Conservation (phyloP, 805 yeast species). For the Sugiyamaella mastotermitis region DNA sequence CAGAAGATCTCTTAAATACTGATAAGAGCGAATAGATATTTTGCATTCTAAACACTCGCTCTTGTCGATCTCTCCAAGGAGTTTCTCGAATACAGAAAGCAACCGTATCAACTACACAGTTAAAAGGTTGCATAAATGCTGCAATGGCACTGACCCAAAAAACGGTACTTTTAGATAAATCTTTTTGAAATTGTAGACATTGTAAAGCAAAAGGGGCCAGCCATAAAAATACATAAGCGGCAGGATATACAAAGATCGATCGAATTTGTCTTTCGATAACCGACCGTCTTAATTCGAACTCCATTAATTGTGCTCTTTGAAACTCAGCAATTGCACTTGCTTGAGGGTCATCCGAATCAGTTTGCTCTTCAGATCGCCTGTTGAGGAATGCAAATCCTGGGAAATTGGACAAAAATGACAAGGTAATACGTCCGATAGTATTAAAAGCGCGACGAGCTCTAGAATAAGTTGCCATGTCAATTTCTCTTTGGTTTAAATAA, state of each 20-base stretch:
- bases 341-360: conserved; percentile 1
- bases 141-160: conserved; percentile 61
- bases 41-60: conserved; percentile 14
- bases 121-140: conserved; percentile 76
- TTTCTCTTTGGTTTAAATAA: conserved; percentile 7
- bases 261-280: conserved; percentile 73
- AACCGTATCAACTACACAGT: conserved; percentile 68
- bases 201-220: conserved; percentile 68
- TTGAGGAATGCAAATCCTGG: conserved; percentile 20
- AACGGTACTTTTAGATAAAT: conserved; percentile 43
- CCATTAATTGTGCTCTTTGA: conserved; percentile 54
- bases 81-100: conserved; percentile 70
- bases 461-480: neutral
- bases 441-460: conserved; percentile 4
- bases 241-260: conserved; percentile 75
- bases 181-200: conserved; percentile 48
- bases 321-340: conserved; percentile 26
- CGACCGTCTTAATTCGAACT: conserved; percentile 56
- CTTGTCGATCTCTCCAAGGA: conserved; percentile 16
- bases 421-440: neutral
- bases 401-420: conserved; percentile 11
- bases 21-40: no score
- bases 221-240: conserved; percentile 79
- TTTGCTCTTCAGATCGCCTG: neutral
- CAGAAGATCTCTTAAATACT: no score